Evolutionary conservation across 306 rosid genomes (phyloP).

Genomic region (Crotalaria pallida): DNA sequence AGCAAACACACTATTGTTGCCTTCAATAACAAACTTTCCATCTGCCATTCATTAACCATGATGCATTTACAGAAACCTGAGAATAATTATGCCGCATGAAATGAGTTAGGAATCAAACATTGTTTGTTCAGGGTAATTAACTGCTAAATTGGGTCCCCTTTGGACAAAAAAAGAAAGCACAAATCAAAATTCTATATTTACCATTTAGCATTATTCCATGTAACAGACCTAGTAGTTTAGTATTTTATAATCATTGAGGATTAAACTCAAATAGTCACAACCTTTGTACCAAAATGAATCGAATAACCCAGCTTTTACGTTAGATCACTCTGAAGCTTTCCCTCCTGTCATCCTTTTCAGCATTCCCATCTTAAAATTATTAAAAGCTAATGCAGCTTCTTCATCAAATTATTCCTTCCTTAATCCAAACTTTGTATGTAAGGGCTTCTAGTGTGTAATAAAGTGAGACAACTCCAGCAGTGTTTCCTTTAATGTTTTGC

Average conservation of each 20-base stretch:
- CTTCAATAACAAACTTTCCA: too few species aligned
- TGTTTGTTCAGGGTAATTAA: not conserved
- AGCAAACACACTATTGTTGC: too few species aligned
- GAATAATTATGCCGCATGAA: slow-evolving; percentile 5
- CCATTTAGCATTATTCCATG: not conserved
- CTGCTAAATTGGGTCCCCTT: not conserved
- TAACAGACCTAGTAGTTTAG: not conserved
- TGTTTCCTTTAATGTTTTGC: slow-evolving; percentile 25
- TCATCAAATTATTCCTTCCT: slow-evolving; percentile 65
- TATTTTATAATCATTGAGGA: not conserved
- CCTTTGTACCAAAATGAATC: not conserved
- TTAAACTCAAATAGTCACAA: not conserved
- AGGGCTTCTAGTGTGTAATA: slow-evolving; percentile 21
- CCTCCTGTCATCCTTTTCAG: slow-evolving; percentile 16
- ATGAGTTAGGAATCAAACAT: not conserved
- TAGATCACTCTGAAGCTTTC: slow-evolving; percentile 35
- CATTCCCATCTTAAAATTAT: slow-evolving; percentile 1
- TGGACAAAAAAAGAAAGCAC: not conserved
- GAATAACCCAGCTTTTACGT: slow-evolving; percentile 18
- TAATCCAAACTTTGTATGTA: slow-evolving; percentile 25
- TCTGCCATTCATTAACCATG: slow-evolving; percentile 4
- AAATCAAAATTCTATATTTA: not conserved
- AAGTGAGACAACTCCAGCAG: slow-evolving; percentile 23
- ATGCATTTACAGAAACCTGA: not conserved
- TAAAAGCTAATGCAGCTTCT: slow-evolving; percentile 46